Conservation (phyloP, 306 rosid genomes). For the Mucuna pruriens region DNA sequence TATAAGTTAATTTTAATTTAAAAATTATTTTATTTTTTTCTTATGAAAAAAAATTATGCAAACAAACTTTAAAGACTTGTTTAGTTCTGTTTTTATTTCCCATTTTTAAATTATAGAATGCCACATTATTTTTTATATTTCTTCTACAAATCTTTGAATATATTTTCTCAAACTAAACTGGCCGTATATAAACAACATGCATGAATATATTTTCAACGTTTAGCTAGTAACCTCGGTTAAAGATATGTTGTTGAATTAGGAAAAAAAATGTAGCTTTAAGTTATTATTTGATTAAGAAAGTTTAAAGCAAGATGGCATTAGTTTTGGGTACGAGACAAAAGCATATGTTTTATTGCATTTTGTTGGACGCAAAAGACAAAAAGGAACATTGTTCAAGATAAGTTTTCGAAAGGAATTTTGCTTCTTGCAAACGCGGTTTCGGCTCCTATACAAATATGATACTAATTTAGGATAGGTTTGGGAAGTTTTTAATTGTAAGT, state of each 20-base stretch:
- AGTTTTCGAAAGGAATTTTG: neutral
- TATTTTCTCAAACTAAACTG: too few relatives aligned
- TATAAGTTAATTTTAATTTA: too few relatives aligned
- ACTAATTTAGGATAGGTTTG: too few relatives aligned
- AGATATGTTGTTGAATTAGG: neutral
- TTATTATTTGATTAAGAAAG: neutral
- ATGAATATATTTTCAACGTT: neutral
- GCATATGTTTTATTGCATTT: neutral
- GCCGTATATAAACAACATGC: neutral
- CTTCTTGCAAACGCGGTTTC: neutral
- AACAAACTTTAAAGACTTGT: too few relatives aligned
- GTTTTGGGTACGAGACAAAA: neutral
- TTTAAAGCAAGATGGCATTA: neutral
- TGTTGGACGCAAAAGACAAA: neutral
- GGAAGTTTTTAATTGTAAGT: too few relatives aligned
- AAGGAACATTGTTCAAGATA: neutral
- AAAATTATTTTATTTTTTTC: too few relatives aligned
- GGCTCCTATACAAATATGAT: neutral
- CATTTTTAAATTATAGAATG: too few relatives aligned
- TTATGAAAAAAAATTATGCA: too few relatives aligned
- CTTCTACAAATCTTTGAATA: too few relatives aligned
- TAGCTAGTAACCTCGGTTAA: neutral
- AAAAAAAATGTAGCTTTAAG: neutral
- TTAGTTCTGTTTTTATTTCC: too few relatives aligned
- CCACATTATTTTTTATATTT: too few relatives aligned